These are phyloP conservation scores for Trypanosoma theileri DNA, from an alignment of 208 protist genomes.

Conservation along the genomic window DNA sequence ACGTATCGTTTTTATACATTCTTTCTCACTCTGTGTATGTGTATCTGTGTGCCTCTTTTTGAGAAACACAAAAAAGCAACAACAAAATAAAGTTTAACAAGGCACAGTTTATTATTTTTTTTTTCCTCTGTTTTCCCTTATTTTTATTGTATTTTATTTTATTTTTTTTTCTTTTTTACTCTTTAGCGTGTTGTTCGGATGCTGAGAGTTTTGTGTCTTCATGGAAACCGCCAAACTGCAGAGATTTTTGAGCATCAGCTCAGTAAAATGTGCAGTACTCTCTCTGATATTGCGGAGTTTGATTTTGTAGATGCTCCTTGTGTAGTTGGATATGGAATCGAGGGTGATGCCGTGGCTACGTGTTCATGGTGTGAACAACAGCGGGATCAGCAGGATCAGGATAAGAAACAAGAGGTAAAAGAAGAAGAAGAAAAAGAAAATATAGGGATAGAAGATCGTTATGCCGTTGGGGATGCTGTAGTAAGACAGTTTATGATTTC, in stretches of 20 bases:
- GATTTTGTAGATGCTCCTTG: constrained; percentile 67
- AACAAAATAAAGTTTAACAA: neutral
- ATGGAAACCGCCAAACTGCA: constrained; percentile 74
- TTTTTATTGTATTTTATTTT: constrained; percentile 15
- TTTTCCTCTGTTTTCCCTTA: neutral
- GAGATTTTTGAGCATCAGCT: constrained; percentile 87
- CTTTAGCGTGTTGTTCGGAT: constrained; percentile 9
- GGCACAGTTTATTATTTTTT: neutral
- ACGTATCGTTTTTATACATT: neutral
- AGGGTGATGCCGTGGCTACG: constrained; percentile 50
- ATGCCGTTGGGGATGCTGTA: constrained; percentile 49
- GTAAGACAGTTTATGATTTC: constrained; percentile 37
- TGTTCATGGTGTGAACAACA: constrained; percentile 53
- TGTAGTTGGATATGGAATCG: constrained; percentile 29
- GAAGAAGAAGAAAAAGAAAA: neutral
- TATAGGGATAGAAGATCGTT: constrained; percentile 29
- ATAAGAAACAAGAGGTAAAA: neutral
- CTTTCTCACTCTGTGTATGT: no score
- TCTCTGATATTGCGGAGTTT: constrained; percentile 45
- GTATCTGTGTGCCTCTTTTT: no score
- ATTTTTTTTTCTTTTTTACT: neutral
- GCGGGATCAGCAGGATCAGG: neutral
- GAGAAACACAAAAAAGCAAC: no score
- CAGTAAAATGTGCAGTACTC: constrained; percentile 43
- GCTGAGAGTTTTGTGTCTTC: constrained; percentile 71